Percentiles rank a stretch among this genome's conserved stretches.
These are phyloP conservation scores for Phytophthora vignae DNA, from an alignment of 352 stramenopile genomes.

Conservation along the genomic window DNA sequence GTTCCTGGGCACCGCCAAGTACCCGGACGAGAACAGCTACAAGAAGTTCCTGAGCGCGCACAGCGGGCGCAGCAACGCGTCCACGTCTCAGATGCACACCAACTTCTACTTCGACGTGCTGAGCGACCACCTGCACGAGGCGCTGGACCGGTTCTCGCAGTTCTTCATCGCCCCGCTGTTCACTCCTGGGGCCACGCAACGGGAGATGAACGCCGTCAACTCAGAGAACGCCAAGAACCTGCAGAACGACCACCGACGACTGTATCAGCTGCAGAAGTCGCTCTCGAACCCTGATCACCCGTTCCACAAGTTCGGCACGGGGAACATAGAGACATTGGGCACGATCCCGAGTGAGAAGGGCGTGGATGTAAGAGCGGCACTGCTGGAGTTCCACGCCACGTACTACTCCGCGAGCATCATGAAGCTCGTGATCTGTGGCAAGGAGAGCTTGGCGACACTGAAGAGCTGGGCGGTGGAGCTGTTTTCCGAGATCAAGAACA, in stretches of 20 bases:
- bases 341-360: constrained; percentile 45
- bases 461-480: constrained; percentile 70
- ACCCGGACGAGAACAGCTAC: constrained; percentile 96
- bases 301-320: constrained; percentile 93
- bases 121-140: constrained; percentile 75
- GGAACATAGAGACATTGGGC: constrained; percentile 86
- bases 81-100: constrained; percentile 96
- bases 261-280: constrained; percentile 88
- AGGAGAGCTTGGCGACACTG: constrained; percentile 88
- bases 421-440: constrained; percentile 91
- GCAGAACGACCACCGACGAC: constrained; percentile 91
- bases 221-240: constrained; percentile 97
- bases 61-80: constrained; percentile 96
- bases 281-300: constrained; percentile 77
- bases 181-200: constrained; percentile 88
- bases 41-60: constrained; percentile 93
- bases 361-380: constrained; percentile 68
- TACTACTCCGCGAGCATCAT: constrained; percentile 94
- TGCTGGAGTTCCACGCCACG: constrained; percentile 88
- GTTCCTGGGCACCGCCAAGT: constrained; percentile 97
- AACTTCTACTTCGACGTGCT: constrained; percentile 98
- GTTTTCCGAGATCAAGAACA: constrained; percentile 90
- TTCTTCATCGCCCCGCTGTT: constrained; percentile 98
- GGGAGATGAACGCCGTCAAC: constrained; percentile 97
- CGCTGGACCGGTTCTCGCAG: constrained; percentile 96